Evolutionary conservation across 2,329 filamentous ascomycete species (phyloP).

Genomic region (Didymella exigua): DNA sequence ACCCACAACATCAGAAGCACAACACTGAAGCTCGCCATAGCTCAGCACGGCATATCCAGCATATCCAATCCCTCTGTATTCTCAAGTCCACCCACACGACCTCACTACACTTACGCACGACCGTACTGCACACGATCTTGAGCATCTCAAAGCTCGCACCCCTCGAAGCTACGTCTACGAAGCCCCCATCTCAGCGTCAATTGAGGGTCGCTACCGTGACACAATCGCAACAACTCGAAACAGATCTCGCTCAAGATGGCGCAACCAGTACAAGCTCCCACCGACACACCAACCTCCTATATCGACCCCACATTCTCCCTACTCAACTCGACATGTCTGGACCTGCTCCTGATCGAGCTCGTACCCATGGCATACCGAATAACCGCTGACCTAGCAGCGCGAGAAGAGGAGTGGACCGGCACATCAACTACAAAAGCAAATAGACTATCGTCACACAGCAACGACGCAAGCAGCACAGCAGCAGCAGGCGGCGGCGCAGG

Average conservation of each 20-base stretch:
- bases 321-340: constrained; percentile 83
- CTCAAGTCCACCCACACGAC: background rate
- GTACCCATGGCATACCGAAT: constrained; percentile 92
- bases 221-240: too few relatives aligned
- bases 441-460: constrained; percentile 27
- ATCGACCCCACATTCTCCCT: constrained; percentile 77
- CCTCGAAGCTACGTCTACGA: background rate
- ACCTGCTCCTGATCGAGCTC: constrained; percentile 94
- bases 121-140: background rate
- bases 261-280: constrained; percentile 17
- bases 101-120: too few relatives aligned
- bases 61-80: background rate
- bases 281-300: constrained; percentile 44
- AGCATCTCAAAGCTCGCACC: background rate
- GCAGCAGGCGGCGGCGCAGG: constrained; percentile 28
- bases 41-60: background rate
- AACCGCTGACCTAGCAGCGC: constrained; percentile 70
- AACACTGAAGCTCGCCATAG: background rate
- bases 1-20: background rate
- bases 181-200: too few relatives aligned
- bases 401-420: constrained; percentile 51
- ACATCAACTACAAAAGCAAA: constrained; percentile 20
- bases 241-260: constrained; percentile 17
- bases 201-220: too few relatives aligned
- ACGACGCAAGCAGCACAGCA: constrained; percentile 36